Evolutionary conservation across 1,284 basidiomycete species (phyloP), one percentile per base, ranked within the genome.

Genomic region (Trichosporon ovoides): DNA sequence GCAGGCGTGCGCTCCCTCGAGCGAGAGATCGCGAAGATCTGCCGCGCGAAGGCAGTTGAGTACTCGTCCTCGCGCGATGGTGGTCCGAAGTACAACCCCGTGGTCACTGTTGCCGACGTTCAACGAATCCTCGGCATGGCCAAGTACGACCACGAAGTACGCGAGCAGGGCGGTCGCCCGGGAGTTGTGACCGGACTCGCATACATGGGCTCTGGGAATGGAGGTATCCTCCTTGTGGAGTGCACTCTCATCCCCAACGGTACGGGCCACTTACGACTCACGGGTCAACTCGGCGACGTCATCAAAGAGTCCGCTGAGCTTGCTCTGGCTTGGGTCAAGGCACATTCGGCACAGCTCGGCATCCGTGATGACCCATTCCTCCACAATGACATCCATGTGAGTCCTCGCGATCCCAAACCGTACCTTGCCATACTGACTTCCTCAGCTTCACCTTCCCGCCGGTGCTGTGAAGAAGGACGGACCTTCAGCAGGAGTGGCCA

Each of bases 381-480:
- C 7, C 77, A 81, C 5, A 82, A 83, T 3, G 85, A 87, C 65
- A 84, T 87, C 67, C 86, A 94, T 75, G 80, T 97, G 62, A 62
- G 71, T 69, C n/a, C n/a, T n/a, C n/a, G n/a, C n/a, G n/a, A n/a
- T n/a, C n/a, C n/a, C n/a, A n/a, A n/a, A n/a, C n/a, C n/a, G n/a
- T n/a, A n/a, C n/a, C n/a, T n/a, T n/a, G n/a, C n/a, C n/a, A n/a
- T 2, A 7, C 83, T 38, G 88, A 91, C 68, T n/a, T 81, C 13
- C 89, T 14, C 88, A 94, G 76, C 84, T 95, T 12, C 92, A 96
- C 72, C 91, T 94, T 85, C 91, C 92, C 0, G 88, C 94, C 70
- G 94, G 94, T 3, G 89, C 90, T 57, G 88, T 98, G 59, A 93
- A 92, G 55, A 98, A 98, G 80, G 94, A 98, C 69, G 94, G 94